These are phyloP conservation scores for Sanghuangporus sanghuang DNA, from an alignment of 1,284 basidiomycete genomes.

Conservation along the genomic window DNA sequence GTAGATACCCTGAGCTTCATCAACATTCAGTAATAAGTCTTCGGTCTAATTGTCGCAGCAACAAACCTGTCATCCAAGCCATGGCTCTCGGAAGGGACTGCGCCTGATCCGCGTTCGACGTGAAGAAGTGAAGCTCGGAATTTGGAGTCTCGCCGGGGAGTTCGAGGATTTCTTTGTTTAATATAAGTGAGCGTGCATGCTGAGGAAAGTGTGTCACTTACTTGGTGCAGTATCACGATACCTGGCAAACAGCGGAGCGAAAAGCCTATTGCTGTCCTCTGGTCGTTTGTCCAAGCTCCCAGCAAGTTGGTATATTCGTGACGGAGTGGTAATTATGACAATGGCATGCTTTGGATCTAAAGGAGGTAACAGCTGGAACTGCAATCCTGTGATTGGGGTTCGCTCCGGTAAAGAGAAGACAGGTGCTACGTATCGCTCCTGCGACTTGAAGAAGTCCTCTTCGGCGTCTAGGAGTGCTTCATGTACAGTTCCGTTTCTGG, in stretches of 20 bases:
- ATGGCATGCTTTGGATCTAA: constrained; percentile 55
- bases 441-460: constrained; percentile 90
- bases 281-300: constrained; percentile 61
- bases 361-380: constrained; percentile 70
- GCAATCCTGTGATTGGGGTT: constrained; percentile 77
- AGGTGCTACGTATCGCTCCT: constrained; percentile 74
- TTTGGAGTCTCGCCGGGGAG: constrained; percentile 70
- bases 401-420: constrained; percentile 79
- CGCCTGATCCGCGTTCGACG: constrained; percentile 63
- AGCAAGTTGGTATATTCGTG: constrained; percentile 88
- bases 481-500: constrained; percentile 77
- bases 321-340: constrained; percentile 82
- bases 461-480: constrained; percentile 82
- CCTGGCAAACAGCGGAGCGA: constrained; percentile 66
- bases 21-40: constrained; percentile 1
- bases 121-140: constrained; percentile 78
- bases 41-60: not conserved
- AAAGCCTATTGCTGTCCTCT: constrained; percentile 75
- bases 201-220: constrained; percentile 35
- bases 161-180: constrained; percentile 73
- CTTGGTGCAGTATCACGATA: constrained; percentile 78
- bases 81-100: constrained; percentile 60
- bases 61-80: constrained; percentile 84
- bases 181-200: constrained; percentile 6
- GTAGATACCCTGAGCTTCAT: constrained; percentile 75